Base-by-base conservation (phyloP, 2,329 filamentous ascomycete genomes). In the Diaporthe australafricana region DNA sequence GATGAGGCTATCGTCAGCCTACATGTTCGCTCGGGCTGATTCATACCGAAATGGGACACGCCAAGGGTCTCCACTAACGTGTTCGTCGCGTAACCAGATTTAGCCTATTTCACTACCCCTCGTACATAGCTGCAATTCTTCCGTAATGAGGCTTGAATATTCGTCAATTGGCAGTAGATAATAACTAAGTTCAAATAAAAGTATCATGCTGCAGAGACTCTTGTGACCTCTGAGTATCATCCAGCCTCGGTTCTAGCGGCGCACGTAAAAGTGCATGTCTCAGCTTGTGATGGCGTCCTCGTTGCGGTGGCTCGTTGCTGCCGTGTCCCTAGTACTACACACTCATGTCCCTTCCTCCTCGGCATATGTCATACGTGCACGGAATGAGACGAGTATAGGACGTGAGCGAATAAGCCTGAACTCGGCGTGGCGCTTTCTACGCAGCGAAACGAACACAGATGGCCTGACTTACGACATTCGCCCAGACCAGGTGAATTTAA, bases 401-500 rank as follows among this genome's bases (percentile, higher is more conserved):
- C 70, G 70, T 53, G 66, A 70, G 17, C 48, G 66, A 22, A 70
- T 50, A 25, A 70, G 66, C 27, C 57, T 72, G 3, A 70, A 70
- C 40, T 8, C 27, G 38, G 70, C 20, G 12, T 72, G 67, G 70
- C 56, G 20, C 2, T 72, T 70, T 11, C 53, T 22, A 27, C 67
- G 70, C 27, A 65, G 40, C 38, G 70, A 70, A 38, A 42, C 27
- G n/a, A 72, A 72, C 16, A 65, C 70, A 9, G 70, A 70, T n/a
- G 70, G 70, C 8, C 27, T 70, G 12, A 66, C 70, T 3, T 72
- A 72, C 48, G 70, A 72, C 17, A 42, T 72, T 22, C 70, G 70
- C 9, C 70, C 70, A 2, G 56, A 70, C 32, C 70, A 72, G 42
- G 70, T 22, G 11, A 70, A 72, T 35, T 14, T 70, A 9, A 69